phyloP scores from a whole-genome alignment of 2,329 filamentous ascomycete species.

The Epichloe typhina region DNA sequence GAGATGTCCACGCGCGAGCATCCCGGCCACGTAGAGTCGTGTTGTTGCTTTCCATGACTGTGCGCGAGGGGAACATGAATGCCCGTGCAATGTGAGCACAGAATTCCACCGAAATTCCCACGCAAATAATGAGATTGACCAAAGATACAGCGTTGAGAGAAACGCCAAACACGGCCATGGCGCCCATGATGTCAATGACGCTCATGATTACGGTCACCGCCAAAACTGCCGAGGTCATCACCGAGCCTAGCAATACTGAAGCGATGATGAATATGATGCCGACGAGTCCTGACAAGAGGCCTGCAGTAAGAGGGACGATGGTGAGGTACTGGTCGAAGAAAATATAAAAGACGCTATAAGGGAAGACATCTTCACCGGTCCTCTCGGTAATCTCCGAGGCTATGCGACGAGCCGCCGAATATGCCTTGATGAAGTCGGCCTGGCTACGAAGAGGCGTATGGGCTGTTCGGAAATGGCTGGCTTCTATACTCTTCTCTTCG shows the following conservation, averaged over 20 bases:
- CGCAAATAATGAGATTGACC: constrained; percentile 93
- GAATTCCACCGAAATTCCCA: constrained; percentile 94
- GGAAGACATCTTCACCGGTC: constrained; percentile 76
- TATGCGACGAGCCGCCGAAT: constrained; percentile 79
- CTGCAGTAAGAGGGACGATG: constrained; percentile 68
- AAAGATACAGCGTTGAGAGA: constrained; percentile 90
- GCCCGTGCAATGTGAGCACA: constrained; percentile 93
- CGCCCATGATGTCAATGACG: constrained; percentile 83
- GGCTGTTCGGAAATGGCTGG: constrained; percentile 83
- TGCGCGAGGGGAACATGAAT: constrained; percentile 81
- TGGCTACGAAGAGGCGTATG: constrained; percentile 82
- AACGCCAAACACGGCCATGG: constrained; percentile 81
- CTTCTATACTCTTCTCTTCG: constrained; percentile 52
- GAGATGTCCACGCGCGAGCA: constrained; percentile 78
- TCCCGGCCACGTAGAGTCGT: constrained; percentile 70
- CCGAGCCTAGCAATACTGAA: constrained; percentile 67
- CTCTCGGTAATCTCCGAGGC: constrained; percentile 57
- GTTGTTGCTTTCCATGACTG: constrained; percentile 65
- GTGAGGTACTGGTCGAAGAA: constrained; percentile 96
- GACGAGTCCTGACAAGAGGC: constrained; percentile 69
- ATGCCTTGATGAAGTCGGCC: constrained; percentile 83
- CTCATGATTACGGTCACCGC: constrained; percentile 86
- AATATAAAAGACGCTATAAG: constrained; percentile 95
- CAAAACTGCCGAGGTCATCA: constrained; percentile 69
- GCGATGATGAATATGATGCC: constrained; percentile 76